These are phyloP conservation scores for Pythium dissotocum DNA, from an alignment of 352 stramenopile genomes.

Conservation along the genomic window DNA sequence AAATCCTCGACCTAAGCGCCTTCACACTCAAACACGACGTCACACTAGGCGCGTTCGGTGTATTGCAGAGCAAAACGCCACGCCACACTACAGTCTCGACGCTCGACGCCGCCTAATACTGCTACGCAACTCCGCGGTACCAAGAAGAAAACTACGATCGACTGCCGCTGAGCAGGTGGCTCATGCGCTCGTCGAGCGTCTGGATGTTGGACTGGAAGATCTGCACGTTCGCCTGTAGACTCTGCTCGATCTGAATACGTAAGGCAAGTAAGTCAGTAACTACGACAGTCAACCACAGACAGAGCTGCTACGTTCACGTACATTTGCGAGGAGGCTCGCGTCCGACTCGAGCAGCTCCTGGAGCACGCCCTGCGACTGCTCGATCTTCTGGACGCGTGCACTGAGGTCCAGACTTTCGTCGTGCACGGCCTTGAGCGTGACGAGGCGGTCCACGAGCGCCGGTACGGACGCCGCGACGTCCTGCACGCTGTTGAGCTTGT, in stretches of 20 bases:
- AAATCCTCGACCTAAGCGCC: too few relatives aligned
- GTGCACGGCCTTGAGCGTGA: slow-evolving; percentile 71
- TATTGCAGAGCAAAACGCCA: too few relatives aligned
- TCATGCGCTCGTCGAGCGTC: slow-evolving; percentile 70
- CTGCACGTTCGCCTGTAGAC: slow-evolving; percentile 68
- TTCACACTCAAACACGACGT: too few relatives aligned
- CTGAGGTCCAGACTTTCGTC: slow-evolving; percentile 59
- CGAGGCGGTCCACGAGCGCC: slow-evolving; percentile 67
- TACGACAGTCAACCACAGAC: not conserved
- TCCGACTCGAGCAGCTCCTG: slow-evolving; percentile 66
- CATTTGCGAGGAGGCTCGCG: slow-evolving; percentile 61
- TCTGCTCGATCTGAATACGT: slow-evolving; percentile 63
- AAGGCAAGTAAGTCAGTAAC: not conserved
- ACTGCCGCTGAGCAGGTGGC: slow-evolving; percentile 25
- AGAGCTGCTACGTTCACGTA: slow-evolving; percentile 32
- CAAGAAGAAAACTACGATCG: not conserved
- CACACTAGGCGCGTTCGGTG: too few relatives aligned
- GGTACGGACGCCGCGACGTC: slow-evolving; percentile 61
- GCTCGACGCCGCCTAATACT: too few relatives aligned
- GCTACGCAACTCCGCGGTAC: too few relatives aligned
- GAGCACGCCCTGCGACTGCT: slow-evolving; percentile 58
- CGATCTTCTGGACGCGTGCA: slow-evolving; percentile 56
- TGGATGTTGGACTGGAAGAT: slow-evolving; percentile 82
- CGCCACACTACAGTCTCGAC: too few relatives aligned
- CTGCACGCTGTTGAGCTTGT: slow-evolving; percentile 62